phyloP scores from a whole-genome alignment of 2,329 filamentous ascomycete genomes.

The Diplodia mutila region DNA sequence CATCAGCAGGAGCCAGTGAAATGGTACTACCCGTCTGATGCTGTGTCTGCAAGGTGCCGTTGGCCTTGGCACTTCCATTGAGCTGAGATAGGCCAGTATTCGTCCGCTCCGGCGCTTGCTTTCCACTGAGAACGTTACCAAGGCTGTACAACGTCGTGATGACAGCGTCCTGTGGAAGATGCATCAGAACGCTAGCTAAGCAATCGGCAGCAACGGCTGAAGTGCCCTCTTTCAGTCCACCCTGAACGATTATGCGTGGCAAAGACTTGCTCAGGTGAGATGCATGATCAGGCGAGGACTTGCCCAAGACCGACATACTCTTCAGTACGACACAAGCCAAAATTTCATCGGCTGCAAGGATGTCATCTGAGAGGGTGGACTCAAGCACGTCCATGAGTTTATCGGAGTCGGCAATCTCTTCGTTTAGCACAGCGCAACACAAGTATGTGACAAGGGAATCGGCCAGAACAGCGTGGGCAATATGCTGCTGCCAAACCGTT shows the following conservation, averaged over 20 bases:
- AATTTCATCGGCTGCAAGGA: conserved; percentile 79
- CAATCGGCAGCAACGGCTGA: conserved; percentile 81
- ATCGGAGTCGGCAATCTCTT: conserved; percentile 79
- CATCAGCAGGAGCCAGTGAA: conserved; percentile 73
- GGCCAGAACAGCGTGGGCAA: conserved; percentile 85
- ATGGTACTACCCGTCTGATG: conserved; percentile 71
- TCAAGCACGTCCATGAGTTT: conserved; percentile 84
- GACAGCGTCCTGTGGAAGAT: conserved; percentile 86
- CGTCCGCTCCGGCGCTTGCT: conserved; percentile 56
- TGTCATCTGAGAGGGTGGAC: conserved; percentile 73
- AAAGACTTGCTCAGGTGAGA: conserved; percentile 77
- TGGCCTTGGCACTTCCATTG: conserved; percentile 50
- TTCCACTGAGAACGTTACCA: conserved; percentile 90
- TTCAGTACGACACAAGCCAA: conserved; percentile 80
- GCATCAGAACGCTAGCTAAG: conserved; percentile 77
- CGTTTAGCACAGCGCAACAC: conserved; percentile 81
- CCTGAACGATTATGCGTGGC: conserved; percentile 86
- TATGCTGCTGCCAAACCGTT: conserved; percentile 81
- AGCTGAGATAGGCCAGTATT: conserved; percentile 49
- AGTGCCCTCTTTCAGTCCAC: conserved; percentile 68
- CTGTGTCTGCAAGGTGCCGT: conserved; percentile 50
- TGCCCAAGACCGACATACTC: conserved; percentile 79
- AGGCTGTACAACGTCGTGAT: conserved; percentile 95
- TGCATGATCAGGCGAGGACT: conserved; percentile 72
- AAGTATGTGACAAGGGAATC: conserved; percentile 80